Evolutionary conservation across 192 early-diverging fungal species (phyloP).

Genomic region (Coemansia sp.): DNA sequence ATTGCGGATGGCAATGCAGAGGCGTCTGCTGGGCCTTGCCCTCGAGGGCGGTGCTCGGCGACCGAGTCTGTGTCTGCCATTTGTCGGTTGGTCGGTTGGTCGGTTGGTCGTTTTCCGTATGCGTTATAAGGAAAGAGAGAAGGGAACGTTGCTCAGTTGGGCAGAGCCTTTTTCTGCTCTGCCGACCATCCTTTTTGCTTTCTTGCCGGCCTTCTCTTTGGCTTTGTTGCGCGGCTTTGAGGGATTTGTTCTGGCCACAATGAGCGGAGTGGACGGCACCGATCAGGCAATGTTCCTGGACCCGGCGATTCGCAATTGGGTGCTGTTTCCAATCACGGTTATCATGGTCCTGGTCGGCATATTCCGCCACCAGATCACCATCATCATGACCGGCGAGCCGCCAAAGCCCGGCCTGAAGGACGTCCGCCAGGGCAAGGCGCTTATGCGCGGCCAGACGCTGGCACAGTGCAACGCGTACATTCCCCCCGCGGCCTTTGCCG

Average conservation of each 20-base stretch:
- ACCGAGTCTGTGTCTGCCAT: too few species aligned
- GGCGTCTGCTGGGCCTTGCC: too few species aligned
- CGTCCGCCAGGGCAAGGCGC: conserved; percentile 75
- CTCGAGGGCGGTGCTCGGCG: too few species aligned
- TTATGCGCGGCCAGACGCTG: conserved; percentile 66
- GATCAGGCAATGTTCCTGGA: conserved; percentile 64
- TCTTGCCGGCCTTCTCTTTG: background rate
- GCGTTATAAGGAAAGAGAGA: too few species aligned
- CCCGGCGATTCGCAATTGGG: conserved; percentile 85
- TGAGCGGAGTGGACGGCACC: conserved; percentile 36
- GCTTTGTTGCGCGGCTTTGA: background rate
- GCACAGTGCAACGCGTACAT: conserved; percentile 64
- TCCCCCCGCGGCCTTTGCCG: conserved; percentile 63
- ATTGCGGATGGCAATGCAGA: too few species aligned
- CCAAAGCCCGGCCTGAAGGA: conserved; percentile 74
- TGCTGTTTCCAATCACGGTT: conserved; percentile 92
- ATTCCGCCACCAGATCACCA: conserved; percentile 86
- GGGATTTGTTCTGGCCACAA: conserved; percentile 2
- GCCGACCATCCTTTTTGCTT: background rate
- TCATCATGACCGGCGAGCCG: conserved; percentile 77
- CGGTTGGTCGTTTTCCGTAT: too few species aligned
- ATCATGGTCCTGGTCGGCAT: conserved; percentile 97
- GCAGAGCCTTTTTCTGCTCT: too few species aligned
- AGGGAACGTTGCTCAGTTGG: too few species aligned
- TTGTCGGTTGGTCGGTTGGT: too few species aligned